Base-by-base conservation (phyloP, 225 moss, liverwort and hornwort genomes). In the Takakia lepidozioides region DNA sequence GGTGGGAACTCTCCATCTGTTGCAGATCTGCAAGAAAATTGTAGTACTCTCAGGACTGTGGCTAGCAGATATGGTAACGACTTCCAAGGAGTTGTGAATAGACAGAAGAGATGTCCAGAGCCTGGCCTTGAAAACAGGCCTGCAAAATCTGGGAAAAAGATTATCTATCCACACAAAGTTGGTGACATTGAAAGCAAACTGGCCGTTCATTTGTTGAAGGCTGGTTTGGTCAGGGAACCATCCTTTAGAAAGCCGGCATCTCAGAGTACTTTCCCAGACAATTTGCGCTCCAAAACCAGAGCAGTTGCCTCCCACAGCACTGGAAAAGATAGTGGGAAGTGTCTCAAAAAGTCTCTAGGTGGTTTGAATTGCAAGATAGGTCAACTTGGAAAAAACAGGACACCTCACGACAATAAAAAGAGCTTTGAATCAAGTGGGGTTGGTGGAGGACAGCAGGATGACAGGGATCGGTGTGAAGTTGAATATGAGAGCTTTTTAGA, bases 401-500 rank as follows among this genome's bases (percentile, higher is more conserved):
- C 7, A 0, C 11, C 0, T 32, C 32, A 32, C 8, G 11, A 32
- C 0, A 32, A 11, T 6, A 32, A 32, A 7, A 32, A 32, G 32
- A 6, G 32, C 1, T 32, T 32, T 32, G 8, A 32, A 32, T 6
- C 1, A 32, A 32, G 32, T 6, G 32, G 32, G 0, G 32, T 6
- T 6, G 32, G 32, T 32, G 7, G 32, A 32, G 11, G 0, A 32
- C 11, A 62, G 70, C 70, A 47, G 24, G 21, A 38, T 42, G 54
- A 59, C 46, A 51, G 41, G 42, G 48, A 47, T 25, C 50, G 66
- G 19, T 76, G 52, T 49, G 53, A 66, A 66, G 70, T 59, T 1
- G 71, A 76, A 30, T 76, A 71, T 14, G 71, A 71, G 76, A 71
- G 55, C 14, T 76, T 76, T 40, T 55, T 75, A 30, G 75, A 75